phyloP scores from a whole-genome alignment of 768 basidiomycete genomes.

The Paxillus rubicundulus region DNA sequence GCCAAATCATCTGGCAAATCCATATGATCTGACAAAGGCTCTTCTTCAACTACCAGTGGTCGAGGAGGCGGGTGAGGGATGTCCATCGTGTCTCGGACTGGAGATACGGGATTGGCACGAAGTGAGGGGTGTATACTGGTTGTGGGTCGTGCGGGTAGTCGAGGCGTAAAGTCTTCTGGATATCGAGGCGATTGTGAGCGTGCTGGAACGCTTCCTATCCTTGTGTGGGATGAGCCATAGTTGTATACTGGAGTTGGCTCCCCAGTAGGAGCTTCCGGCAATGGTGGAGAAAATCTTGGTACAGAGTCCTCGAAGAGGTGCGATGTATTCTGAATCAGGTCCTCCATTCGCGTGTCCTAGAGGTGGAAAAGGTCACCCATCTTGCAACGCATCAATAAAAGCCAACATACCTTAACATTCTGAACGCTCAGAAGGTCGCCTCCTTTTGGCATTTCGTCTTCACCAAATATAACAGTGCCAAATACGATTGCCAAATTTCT shows the following conservation, averaged over 20 bases:
- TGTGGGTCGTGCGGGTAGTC: slow-evolving; percentile 63
- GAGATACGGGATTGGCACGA: slow-evolving; percentile 50
- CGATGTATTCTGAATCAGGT: slow-evolving; percentile 69
- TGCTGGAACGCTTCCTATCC: slow-evolving; percentile 47
- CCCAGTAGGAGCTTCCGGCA: slow-evolving; percentile 69
- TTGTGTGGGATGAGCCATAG: slow-evolving; percentile 75
- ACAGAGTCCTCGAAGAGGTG: slow-evolving; percentile 63
- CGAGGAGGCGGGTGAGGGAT: slow-evolving; percentile 29
- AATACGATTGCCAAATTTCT: slow-evolving; percentile 93
- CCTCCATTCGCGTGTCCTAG: slow-evolving; percentile 77
- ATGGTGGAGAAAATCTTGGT: slow-evolving; percentile 56
- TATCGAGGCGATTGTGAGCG: slow-evolving; percentile 21
- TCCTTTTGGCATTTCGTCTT: slow-evolving; percentile 82
- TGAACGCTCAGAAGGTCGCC: slow-evolving; percentile 77
- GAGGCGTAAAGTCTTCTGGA: slow-evolving; percentile 71
- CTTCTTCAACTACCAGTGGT: slow-evolving; percentile 27
- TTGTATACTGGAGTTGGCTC: slow-evolving; percentile 55
- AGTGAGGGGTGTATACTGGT: slow-evolving; percentile 79
- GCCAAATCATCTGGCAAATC: slow-evolving; percentile 4
- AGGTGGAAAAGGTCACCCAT: slow-evolving; percentile 2
- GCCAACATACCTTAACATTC: slow-evolving; percentile 57
- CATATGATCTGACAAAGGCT: slow-evolving; percentile 4
- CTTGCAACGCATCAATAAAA: slow-evolving; percentile 33
- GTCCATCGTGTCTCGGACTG: slow-evolving; percentile 40
- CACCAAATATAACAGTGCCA: slow-evolving; percentile 85